Conservation (phyloP, 2,329 filamentous ascomycete species). For the Bretziella fagacearum region DNA sequence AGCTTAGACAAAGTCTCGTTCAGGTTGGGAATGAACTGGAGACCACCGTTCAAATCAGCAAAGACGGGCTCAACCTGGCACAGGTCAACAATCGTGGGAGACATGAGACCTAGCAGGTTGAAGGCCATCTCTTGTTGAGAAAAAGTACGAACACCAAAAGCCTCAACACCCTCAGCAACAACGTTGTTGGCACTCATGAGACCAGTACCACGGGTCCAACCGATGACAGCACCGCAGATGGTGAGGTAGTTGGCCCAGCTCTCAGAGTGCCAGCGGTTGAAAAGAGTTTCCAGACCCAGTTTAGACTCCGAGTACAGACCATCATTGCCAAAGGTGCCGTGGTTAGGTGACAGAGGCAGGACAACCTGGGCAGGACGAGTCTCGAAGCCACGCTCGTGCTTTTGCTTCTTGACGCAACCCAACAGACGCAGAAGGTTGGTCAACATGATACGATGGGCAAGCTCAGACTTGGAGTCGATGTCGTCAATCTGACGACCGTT, state of each 20-base stretch:
- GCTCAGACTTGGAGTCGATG: constrained; percentile 93
- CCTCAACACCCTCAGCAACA: constrained; percentile 91
- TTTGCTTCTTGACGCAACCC: constrained; percentile 79
- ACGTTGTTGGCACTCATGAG: constrained; percentile 98
- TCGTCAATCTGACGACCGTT: constrained; percentile 93
- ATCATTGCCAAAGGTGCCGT: constrained; percentile 95
- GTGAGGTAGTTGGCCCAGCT: constrained; percentile 96
- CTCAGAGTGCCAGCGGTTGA: constrained; percentile 97
- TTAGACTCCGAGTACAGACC: constrained; percentile 98
- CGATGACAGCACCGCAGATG: constrained; percentile 94
- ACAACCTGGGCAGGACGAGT: constrained; percentile 95
- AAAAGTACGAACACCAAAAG: constrained; percentile 92
- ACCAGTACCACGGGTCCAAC: constrained; percentile 96
- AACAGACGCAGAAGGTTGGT: constrained; percentile 89
- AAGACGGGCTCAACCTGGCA: constrained; percentile 94
- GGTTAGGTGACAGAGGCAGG: constrained; percentile 88
- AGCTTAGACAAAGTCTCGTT: constrained; percentile 89
- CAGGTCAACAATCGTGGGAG: constrained; percentile 79
- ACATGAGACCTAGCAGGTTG: constrained; percentile 92
- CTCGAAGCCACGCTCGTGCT: constrained; percentile 73
- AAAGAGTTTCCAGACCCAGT: constrained; percentile 87
- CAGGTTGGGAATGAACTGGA: constrained; percentile 92
- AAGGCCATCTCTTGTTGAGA: constrained; percentile 99
- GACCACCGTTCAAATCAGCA: constrained; percentile 89
- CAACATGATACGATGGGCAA: constrained; percentile 97